A percentile compares a stretch with the other conserved stretches of the same genome.
Evolutionary conservation across 2,329 filamentous ascomycete genomes (phyloP).

Genomic region (Colletotrichum noveboracense): DNA sequence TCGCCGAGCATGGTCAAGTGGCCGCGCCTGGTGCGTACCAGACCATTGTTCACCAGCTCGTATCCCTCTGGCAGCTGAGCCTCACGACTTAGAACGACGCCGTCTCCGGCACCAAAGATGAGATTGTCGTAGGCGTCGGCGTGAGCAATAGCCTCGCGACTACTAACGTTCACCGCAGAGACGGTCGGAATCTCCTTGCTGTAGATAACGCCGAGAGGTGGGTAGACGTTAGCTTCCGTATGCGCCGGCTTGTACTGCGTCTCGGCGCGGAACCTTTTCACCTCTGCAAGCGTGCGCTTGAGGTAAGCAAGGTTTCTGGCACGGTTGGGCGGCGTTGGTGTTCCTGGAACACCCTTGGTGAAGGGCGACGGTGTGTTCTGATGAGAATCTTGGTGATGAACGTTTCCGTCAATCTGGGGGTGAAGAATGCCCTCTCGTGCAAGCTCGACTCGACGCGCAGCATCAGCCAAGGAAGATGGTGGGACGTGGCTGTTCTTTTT

Average conservation of each 20-base stretch:
- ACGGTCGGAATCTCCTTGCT: conserved; percentile 88
- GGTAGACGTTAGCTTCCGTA: conserved; percentile 74
- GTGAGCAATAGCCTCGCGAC: conserved; percentile 75
- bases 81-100: conserved; percentile 84
- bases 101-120: conserved; percentile 86
- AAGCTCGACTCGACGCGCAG: conserved; percentile 32
- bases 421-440: conserved; percentile 44
- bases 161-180: conserved; percentile 77
- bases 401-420: conserved; percentile 49
- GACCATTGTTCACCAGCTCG: conserved; percentile 71
- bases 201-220: conserved; percentile 83
- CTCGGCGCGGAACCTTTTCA: conserved; percentile 77
- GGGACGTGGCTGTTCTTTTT: conserved; percentile 27
- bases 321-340: conserved; percentile 52
- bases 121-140: conserved; percentile 85
- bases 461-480: conserved; percentile 26
- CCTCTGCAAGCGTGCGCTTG: conserved; percentile 72
- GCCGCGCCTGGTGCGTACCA: conserved; percentile 81
- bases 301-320: conserved; percentile 69
- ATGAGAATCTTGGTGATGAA: conserved; percentile 22
- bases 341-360: conserved; percentile 28
- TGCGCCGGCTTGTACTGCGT: conserved; percentile 66
- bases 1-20: conserved; percentile 90
- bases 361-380: conserved; percentile 19
- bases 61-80: conserved; percentile 88